These are phyloP conservation scores for Diaporthe sp. DNA, from an alignment of 2,329 filamentous ascomycete genomes.

Conservation along the genomic window DNA sequence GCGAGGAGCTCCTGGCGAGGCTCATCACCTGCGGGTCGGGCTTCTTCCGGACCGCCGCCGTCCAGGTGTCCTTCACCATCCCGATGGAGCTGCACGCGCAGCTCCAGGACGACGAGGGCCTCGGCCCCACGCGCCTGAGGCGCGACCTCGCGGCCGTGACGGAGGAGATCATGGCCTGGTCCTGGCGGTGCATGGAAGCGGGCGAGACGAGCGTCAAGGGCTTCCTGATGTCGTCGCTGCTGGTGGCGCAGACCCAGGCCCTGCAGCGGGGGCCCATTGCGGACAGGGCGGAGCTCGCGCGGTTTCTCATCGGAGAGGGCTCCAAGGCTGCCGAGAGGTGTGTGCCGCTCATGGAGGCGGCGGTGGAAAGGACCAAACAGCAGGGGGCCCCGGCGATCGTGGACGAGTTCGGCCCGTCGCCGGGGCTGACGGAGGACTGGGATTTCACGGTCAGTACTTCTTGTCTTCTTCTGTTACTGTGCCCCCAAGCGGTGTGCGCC, in stretches of 20 bases:
- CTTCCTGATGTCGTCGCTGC: constrained; percentile 51
- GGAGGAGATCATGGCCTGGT: constrained; percentile 50
- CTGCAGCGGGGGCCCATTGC: constrained; percentile 48
- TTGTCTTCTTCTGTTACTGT: not conserved
- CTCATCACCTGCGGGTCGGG: constrained; percentile 58
- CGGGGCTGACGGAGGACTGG: constrained; percentile 39
- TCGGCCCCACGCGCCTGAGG: constrained; percentile 49
- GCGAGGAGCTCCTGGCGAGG: constrained; percentile 53
- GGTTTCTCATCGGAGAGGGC: constrained; percentile 48
- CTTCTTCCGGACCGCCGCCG: constrained; percentile 58
- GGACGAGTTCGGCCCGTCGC: not conserved
- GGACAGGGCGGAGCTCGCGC: constrained; percentile 50
- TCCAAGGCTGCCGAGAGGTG: constrained; percentile 48
- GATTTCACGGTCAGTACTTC: constrained; percentile 35
- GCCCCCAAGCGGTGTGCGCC: not conserved
- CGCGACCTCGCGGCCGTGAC: constrained; percentile 52
- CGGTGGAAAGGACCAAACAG: constrained; percentile 45
- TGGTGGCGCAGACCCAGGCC: constrained; percentile 54
- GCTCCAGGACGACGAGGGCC: constrained; percentile 56
- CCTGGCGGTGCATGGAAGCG: constrained; percentile 52
- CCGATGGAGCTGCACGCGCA: constrained; percentile 62
- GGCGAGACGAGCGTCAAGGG: constrained; percentile 62
- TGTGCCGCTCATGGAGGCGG: constrained; percentile 52
- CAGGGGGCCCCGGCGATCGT: constrained; percentile 24
- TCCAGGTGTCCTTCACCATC: constrained; percentile 58